Base-by-base conservation (phyloP, 2,329 filamentous ascomycete genomes). In the Fusarium chaquense region DNA sequence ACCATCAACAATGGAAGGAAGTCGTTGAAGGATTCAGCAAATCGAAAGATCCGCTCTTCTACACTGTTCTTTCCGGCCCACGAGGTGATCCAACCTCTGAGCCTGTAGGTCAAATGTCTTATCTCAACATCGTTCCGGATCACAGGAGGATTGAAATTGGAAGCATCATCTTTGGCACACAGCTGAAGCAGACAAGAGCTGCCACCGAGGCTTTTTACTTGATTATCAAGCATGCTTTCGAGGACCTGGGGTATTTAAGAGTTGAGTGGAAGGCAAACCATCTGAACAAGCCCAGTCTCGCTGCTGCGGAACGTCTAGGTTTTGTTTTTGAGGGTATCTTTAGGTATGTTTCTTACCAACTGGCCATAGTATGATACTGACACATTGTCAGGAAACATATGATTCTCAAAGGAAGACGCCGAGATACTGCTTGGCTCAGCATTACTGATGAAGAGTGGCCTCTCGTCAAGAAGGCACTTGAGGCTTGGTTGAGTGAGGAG, bases 261-360 rank as follows among this genome's bases (percentile, higher is more conserved):
- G 83, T 89, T 6, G 88, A 90, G 75, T 91, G 89, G 89, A 91
- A 91, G 71, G 88, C 86, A 55, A 84, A 91, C 73, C 69, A 81
- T 18, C 77, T 88, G 13, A 91, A 91, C 72, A 79, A 70, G 36
- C 79, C 83, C 1, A 89, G 86, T 45, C 78, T 82, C 16, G 78
- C 82, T 6, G 88, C 89, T 0, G 89, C 89, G 1, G 59, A 78
- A 68, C 78, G 89, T 4, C 75, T 90, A 11, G 89, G 89, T 0
- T 91, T 90, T 69, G 76, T 75, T 0, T 87, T 78, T 69, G 89
- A 91, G 75, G 89, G 89, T 0, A 71, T 83, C 0, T 90, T 90
- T 65, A 81, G 88, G 79, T 80, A 63, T 26, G 53, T 30, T 0
- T 16, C 15, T 3, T 6, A 0, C 7, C 6, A 0, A 2, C 4